Conservation (phyloP, 345 rosid species). For the Pugionium cornutum region DNA sequence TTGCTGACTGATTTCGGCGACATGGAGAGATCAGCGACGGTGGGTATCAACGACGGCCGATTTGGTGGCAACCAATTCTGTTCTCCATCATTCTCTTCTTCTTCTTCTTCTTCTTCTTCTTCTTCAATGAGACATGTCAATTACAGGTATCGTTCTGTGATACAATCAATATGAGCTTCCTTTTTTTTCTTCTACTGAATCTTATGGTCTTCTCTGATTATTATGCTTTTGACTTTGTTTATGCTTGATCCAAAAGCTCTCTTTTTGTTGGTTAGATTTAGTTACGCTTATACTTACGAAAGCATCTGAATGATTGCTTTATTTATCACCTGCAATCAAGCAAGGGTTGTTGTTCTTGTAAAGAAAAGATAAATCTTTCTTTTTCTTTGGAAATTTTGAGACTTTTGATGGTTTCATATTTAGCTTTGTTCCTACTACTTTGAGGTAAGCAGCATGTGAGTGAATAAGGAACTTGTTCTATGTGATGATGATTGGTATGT, state of each 20-base stretch:
- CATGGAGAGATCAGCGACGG: conserved; percentile 41
- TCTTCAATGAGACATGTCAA: conserved; percentile 40
- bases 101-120: conserved; percentile 36
- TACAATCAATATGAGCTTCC: neutral
- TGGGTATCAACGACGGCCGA: conserved; percentile 37
- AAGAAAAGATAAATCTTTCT: too few species aligned
- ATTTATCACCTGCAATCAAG: too few species aligned
- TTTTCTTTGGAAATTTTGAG: too few species aligned
- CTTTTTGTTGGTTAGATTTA: too few species aligned
- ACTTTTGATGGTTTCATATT: too few species aligned
- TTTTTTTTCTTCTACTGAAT: neutral
- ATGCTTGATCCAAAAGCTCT: too few species aligned
- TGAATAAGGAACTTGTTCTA: neutral
- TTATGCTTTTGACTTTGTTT: neutral
- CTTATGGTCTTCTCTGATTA: conserved; percentile 14
- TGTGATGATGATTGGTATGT: neutral
- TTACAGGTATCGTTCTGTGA: conserved; percentile 29
- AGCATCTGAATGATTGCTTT: too few species aligned
- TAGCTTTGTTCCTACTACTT: neutral
- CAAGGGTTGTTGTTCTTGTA: too few species aligned
- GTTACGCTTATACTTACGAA: too few species aligned
- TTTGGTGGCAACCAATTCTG: conserved; percentile 29
- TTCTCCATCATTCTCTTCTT: conserved; percentile 34
- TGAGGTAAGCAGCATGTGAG: neutral
- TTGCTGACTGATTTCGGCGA: neutral